Base-by-base conservation (phyloP, 768 basidiomycete genomes). In the Tricholoma furcatifolium region DNA sequence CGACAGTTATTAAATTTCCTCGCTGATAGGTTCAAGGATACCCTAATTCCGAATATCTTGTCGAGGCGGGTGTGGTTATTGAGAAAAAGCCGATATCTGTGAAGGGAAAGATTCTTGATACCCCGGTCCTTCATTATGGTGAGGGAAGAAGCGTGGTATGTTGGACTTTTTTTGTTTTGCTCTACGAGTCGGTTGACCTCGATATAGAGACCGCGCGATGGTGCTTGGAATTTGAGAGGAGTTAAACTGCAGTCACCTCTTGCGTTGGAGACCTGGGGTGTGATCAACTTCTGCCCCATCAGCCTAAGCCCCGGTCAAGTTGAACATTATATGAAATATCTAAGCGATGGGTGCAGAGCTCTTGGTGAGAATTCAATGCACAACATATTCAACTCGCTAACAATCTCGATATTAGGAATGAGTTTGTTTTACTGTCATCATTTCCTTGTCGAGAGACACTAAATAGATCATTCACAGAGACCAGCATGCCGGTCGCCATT, bases 11-110 rank as follows among this genome's bases (percentile, higher is more conserved):
- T 42, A 4, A 43, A 24, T 6, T 24, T 43, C 17, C 10, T 6
- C 15, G 2, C 45, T 11, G 14, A 10, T 48, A 59, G 58, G 48
- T 54, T 14, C 45, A 43, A 1, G 49, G 50, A 6, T 68, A 71
- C 44, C 23, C 32, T 0, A 44, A 43, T 1, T 72, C 70, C 0
- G 68, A 70, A 21, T 70, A 59, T 41, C 55, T 82, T 12, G 56
- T 46, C 6, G 76, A 80, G 30, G 70, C 78, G 0, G 71, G 71
- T 0, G 70, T 83, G 65, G 21, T 44, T 0, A 60, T 82, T 1
- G 52, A 67, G 3, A 47, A 52, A 0, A 50, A 53, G 6, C 67
- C 69, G 0, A 51, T 72, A 8, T 45, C 38, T 2, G 46, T 72
- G 9, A 39, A 54, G 12, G 68, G 65, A 4, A 63, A 63, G 17